phyloP scores from a whole-genome alignment of 1,139 yeast genomes.

The Saccharomyces pastorianus region DNA sequence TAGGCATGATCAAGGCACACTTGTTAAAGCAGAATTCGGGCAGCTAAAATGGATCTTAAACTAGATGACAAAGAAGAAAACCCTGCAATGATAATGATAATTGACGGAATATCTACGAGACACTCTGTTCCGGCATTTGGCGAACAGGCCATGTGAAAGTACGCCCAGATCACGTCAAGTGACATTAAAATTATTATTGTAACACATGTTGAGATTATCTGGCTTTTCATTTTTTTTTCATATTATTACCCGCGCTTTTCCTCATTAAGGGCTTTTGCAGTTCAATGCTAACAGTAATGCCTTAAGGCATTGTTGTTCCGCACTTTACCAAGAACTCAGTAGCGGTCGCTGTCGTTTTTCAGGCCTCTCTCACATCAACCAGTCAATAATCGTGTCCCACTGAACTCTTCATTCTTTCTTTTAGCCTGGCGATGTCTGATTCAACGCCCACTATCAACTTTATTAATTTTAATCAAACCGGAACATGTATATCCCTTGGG shows the following conservation, averaged over 20 bases:
- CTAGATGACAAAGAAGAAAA: neutral
- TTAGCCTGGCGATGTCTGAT: conserved; percentile 10
- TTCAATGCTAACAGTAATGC: neutral
- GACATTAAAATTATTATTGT: neutral
- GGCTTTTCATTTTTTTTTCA: neutral
- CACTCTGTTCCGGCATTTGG: neutral
- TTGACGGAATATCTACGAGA: neutral
- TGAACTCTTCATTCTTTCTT: neutral
- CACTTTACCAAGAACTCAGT: neutral
- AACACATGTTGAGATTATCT: neutral
- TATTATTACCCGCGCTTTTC: neutral
- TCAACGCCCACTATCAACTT: conserved; percentile 20
- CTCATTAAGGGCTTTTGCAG: neutral
- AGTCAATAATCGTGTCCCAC: conserved; percentile 1
- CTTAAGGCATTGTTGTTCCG: neutral
- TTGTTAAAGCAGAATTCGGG: neutral
- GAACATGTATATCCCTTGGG: conserved; percentile 79
- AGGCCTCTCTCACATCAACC: neutral
- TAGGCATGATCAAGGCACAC: neutral
- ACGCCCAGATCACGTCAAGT: neutral
- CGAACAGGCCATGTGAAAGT: neutral
- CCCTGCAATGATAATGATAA: neutral
- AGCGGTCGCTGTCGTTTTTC: neutral
- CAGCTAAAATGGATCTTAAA: neutral
- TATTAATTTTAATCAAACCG: conserved; percentile 82